Base-by-base conservation (phyloP, 1,284 basidiomycete species). In the Gastroboletus turbinatus region DNA sequence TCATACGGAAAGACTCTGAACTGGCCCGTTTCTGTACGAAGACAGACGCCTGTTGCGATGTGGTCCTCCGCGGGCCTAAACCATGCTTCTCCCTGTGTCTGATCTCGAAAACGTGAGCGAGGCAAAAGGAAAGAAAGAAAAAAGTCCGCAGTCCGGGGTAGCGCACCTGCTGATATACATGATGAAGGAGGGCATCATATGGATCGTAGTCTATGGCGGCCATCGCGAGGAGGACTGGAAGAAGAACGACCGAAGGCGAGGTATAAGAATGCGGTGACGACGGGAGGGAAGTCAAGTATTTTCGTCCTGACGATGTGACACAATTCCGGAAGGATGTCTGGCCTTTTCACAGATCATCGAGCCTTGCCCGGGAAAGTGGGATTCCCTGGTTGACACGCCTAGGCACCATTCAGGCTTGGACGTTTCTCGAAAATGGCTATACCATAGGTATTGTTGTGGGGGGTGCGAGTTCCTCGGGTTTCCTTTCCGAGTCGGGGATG, bases 1-100 rank as follows among this genome's bases (percentile, higher is more conserved):
- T 89, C 81, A 67, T 90, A 89, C 2, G 87, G 87, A 63, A 90
- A 90, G 23, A 88, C 80, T 52, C 87, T 79, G 68, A 87, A 89
- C 52, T 78, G 78, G 58, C 81, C 80, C 10, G 82, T 78, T 63
- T 83, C 79, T n/a, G 82, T 82, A 65, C 86, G 82, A 56, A 88
- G 75, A 58, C 81, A 83, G 46, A 88, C 86, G 55, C 87, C 85
- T 2, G 83, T 82, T 16, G 82, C 70, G 48, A 76, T 60, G 44
- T 67, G 65, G 58, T 78, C 77, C 61, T 77, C 80, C 52, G 78
- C 74, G 46, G 80, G 80, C 49, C 80, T 74, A 63, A 83, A 82
- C 81, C 81, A 83, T 38, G 78, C 77, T 65, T 82, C 81, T 62
- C 78, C 78, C 67, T 82, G 80, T 6, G 81, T 82, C 69, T 82